Evolutionary conservation across 495 filamentous ascomycete genomes (phyloP).

Genomic region (Aspergillus leporis): DNA sequence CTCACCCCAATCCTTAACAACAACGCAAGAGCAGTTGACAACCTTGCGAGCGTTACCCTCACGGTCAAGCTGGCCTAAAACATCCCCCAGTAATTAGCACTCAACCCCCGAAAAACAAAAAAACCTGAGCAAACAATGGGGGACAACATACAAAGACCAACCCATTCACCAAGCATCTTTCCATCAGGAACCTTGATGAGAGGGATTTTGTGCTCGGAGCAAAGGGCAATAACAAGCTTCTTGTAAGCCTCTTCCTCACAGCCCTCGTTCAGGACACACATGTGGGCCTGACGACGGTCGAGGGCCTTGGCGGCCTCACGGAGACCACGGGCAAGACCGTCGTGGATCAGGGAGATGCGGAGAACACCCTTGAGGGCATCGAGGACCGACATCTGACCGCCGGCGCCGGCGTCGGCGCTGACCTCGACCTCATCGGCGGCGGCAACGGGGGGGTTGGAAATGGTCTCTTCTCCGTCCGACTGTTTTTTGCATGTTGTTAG

Average conservation of each 20-base stretch:
- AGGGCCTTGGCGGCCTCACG: conserved; percentile 97
- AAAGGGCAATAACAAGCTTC: conserved; percentile 98
- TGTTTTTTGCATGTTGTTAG: conserved; percentile 24
- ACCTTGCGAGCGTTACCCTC: conserved; percentile 99
- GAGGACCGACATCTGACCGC: conserved; percentile 95
- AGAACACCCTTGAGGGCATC: conserved; percentile 96
- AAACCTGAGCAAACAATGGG: too few species aligned
- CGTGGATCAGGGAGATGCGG: conserved; percentile 98
- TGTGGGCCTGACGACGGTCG: conserved; percentile 95
- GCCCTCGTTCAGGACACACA: conserved; percentile 98
- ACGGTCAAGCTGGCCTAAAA: conserved; percentile 91
- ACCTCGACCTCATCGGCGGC: conserved; percentile 90
- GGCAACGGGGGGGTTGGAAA: conserved; percentile 64
- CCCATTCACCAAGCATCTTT: conserved; percentile 99
- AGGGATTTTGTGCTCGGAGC: conserved; percentile 98
- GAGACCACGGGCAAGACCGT: conserved; percentile 96
- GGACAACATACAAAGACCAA: conserved; percentile 86
- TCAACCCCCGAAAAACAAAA: conserved; percentile 9
- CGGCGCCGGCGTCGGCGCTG: conserved; percentile 74
- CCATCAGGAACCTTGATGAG: conserved; percentile 99
- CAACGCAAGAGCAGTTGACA: conserved; percentile 99
- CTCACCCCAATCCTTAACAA: conserved; percentile 99
- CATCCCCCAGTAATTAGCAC: conserved; percentile 23
- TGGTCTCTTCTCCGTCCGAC: conserved; percentile 89
- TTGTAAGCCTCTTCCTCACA: conserved; percentile 99